phyloP scores from a whole-genome alignment of 176 grass and related monocot species.

The Oryza coarctata region DNA sequence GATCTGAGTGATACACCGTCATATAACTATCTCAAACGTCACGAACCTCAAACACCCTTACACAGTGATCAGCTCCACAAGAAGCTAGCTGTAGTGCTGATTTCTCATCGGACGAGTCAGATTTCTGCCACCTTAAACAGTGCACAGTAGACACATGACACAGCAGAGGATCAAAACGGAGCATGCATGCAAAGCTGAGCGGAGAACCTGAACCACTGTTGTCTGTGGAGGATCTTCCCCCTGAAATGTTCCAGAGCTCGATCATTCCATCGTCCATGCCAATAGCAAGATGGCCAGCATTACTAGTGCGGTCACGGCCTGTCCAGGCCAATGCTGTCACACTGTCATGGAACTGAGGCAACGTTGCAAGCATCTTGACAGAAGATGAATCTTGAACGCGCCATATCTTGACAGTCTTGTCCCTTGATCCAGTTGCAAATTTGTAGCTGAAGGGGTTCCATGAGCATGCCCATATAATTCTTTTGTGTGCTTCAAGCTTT shows the following conservation, averaged over 20 bases:
- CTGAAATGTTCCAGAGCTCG: constrained; percentile 76
- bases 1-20: neutral
- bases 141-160: constrained; percentile 85
- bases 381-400: constrained; percentile 53
- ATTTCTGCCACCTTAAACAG: constrained; percentile 62
- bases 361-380: constrained; percentile 60
- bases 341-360: constrained; percentile 83
- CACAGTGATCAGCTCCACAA: constrained; percentile 90
- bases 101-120: constrained; percentile 32
- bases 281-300: constrained; percentile 63
- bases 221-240: constrained; percentile 22
- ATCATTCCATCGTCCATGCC: constrained; percentile 93
- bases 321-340: constrained; percentile 92
- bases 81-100: constrained; percentile 58
- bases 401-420: constrained; percentile 98
- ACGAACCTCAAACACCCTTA: constrained; percentile 71
- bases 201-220: constrained; percentile 4
- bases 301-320: constrained; percentile 47
- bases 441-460: constrained; percentile 85
- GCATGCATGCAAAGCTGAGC: constrained; percentile 43
- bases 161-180: constrained; percentile 61
- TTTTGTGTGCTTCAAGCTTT: constrained; percentile 89
- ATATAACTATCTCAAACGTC: constrained; percentile 29
- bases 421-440: constrained; percentile 96
- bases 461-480: constrained; percentile 97